Evolutionary conservation across 129 eudicot species (phyloP), one percentile per base, ranked within the genome.

Genomic region (Smallanthus sonchifolius): DNA sequence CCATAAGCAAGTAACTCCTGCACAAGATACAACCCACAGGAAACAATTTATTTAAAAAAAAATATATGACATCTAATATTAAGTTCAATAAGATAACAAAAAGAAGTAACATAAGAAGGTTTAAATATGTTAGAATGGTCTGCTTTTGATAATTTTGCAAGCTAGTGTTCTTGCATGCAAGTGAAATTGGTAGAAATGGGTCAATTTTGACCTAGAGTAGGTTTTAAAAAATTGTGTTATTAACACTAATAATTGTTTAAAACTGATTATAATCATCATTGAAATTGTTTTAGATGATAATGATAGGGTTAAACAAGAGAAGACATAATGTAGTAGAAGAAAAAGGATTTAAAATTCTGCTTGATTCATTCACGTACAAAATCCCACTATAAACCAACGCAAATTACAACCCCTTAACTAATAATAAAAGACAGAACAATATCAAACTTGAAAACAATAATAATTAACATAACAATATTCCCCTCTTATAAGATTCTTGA

Each of bases 1-100:
- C 97, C 97, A 91, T 91, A 32, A 88, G 65, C 84, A 73, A 70
- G 80, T 88, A 91, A 80, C 97, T 91, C 87, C 96, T 91, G 85
- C 80, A 75, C 5, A 8, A 2, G 47, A 34, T 6, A 34, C 52
- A 28, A 3, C 2, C 24, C 28, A 56, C 13, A 42, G 5, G 44
- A 39, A 11, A 19, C 38, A 1, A 28, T 24, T 57, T 30, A 7
- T 2, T 1, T 44, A 2, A 44, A 2, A 38, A 38, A 38, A 2
- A 15, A 7, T 19, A 19, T 19, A 34, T 17, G 38, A 30, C 37
- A 28, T 28, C 14, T 59, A 28, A 59, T 59, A 10, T 10, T 59
- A 59, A 59, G 15, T 15, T 49, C 17, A 49, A 15, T 48, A 14
- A 15, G 16, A 48, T 48, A 3, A 48, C 14, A 15, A 48, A 48